A percentile compares a stretch with the other conserved stretches of the same genome.
phyloP scores from a whole-genome alignment of 768 basidiomycete genomes.

The Fomitopsis serialis region DNA sequence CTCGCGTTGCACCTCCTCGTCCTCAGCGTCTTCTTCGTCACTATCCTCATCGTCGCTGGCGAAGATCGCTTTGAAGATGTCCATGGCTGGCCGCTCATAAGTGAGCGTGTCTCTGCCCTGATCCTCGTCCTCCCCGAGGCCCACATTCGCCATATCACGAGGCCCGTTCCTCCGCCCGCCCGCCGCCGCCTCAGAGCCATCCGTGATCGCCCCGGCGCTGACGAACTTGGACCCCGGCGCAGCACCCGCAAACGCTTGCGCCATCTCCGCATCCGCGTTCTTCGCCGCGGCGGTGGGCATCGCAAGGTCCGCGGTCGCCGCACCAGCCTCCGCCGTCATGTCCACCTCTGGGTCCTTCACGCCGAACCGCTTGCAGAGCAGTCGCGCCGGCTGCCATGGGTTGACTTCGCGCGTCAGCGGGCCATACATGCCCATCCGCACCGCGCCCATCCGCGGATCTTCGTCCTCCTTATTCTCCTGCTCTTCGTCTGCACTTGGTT shows the following conservation, averaged over 20 bases:
- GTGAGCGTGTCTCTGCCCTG: constrained; percentile 87
- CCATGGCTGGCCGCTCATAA: constrained; percentile 82
- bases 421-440: constrained; percentile 86
- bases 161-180: constrained; percentile 3
- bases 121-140: constrained; percentile 86
- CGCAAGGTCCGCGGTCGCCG: constrained; percentile 7
- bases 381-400: constrained; percentile 74
- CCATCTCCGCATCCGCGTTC: not conserved
- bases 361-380: constrained; percentile 92
- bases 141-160: constrained; percentile 75
- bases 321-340: constrained; percentile 20
- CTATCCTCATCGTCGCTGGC: constrained; percentile 90
- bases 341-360: constrained; percentile 83
- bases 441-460: constrained; percentile 77
- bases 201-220: constrained; percentile 11
- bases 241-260: not conserved
- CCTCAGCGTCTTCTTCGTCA: constrained; percentile 55
- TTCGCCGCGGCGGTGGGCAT: constrained; percentile 8
- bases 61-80: constrained; percentile 97
- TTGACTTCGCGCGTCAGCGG: constrained; percentile 71
- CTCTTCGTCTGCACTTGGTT: constrained; percentile 23
- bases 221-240: not conserved
- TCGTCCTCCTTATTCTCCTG: constrained; percentile 51
- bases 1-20: constrained; percentile 65
- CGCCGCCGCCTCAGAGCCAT: not conserved